These are phyloP conservation scores for Lenzites betulinus DNA, from an alignment of 768 basidiomycete genomes.

Conservation along the genomic window DNA sequence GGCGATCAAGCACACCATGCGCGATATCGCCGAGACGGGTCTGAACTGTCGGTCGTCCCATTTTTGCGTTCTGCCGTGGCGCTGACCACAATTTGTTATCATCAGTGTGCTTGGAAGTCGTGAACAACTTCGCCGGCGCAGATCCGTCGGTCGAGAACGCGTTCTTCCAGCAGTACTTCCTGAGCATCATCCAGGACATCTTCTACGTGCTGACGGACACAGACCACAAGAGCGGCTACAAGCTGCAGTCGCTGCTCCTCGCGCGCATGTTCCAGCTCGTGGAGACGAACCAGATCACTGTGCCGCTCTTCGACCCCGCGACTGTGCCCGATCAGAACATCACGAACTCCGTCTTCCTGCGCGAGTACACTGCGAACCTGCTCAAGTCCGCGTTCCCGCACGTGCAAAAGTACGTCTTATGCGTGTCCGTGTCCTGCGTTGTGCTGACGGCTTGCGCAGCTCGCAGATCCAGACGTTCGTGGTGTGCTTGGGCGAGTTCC, in stretches of 20 bases:
- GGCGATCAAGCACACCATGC: constrained; percentile 99
- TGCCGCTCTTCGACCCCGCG: constrained; percentile 82
- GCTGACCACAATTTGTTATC: background rate
- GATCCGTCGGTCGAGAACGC: constrained; percentile 79
- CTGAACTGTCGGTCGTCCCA: constrained; percentile 58
- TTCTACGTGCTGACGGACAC: constrained; percentile 98
- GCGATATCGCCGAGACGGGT: constrained; percentile 94
- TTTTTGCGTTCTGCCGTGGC: background rate
- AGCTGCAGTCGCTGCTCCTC: constrained; percentile 90
- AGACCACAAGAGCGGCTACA: constrained; percentile 99
- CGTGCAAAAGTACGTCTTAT: constrained; percentile 68
- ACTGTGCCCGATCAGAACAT: constrained; percentile 68
- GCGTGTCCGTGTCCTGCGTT: background rate
- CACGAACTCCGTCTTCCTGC: constrained; percentile 78
- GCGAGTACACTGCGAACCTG: constrained; percentile 84
- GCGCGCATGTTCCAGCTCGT: constrained; percentile 93
- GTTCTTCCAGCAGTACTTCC: constrained; percentile 97
- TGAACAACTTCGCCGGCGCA: constrained; percentile 91
- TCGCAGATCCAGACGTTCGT: constrained; percentile 75
- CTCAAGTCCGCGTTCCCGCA: constrained; percentile 91
- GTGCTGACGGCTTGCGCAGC: constrained; percentile 38
- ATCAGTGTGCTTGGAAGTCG: constrained; percentile 86
- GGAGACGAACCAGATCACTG: constrained; percentile 74
- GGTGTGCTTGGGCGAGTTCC: constrained; percentile 64
- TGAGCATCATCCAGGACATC: constrained; percentile 91